Evolutionary conservation across 1,284 basidiomycete genomes (phyloP), one percentile per base, ranked within the genome.

Genomic region (Ustilago cynodontis): DNA sequence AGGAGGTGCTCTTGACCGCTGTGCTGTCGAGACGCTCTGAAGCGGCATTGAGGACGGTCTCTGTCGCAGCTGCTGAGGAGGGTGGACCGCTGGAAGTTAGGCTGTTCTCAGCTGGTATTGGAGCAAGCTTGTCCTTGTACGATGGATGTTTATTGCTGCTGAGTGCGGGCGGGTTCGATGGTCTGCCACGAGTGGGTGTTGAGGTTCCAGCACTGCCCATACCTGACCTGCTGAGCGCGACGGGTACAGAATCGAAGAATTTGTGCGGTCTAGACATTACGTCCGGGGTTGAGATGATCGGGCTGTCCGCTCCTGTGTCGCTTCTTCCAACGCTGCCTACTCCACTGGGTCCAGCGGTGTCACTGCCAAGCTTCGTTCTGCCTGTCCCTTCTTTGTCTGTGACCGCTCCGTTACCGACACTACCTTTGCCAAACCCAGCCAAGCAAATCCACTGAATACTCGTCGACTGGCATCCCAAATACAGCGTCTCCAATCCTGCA

Each of bases 381-480:
- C 28, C 22, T 7, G 10, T 7, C 1, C n/a, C 37, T 29, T n/a
- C 16, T 11, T 11, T n/a, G 14, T 3, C 50, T 37, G 39, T 26
- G 22, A 18, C n/a, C 5, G 37, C 28, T n/a, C 26, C 39, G 13
- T 29, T n/a, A 7, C 16, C 24, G 11, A 14, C 37, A 4, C 28
- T 61, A 9, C 43, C 47, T 47, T 60, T 67, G 26, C 51, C 57
- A 33, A 73, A 65, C 1, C 67, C 76, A 20, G 65, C 61, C 5
- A 78, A 62, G 33, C 67, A 71, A 39, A 78, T 76, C 78, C 78
- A 78, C 57, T 82, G 81, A 16, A 84, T 84, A n/a, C 80, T 78
- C 0, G 94, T 94, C 84, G 94, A 93, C 86, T 97, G 93, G 82
- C 93, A 78, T 14, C 94, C 95, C 60, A 97, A 89, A 85, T 93